Conservation (phyloP, 2,329 filamentous ascomycete genomes). For the Lojkania enalia region DNA sequence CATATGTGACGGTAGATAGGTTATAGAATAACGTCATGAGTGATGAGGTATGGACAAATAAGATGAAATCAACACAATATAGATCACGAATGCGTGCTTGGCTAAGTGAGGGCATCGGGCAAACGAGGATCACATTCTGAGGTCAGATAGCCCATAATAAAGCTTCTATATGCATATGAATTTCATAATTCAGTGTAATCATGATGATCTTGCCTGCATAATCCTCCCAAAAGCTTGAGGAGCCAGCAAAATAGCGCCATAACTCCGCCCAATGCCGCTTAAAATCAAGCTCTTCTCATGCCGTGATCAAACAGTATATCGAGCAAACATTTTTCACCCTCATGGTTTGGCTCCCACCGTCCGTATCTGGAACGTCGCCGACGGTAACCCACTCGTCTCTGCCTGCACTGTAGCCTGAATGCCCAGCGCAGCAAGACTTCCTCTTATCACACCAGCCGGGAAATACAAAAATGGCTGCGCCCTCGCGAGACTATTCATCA, state of each 20-base stretch:
- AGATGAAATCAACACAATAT: constrained; percentile 3
- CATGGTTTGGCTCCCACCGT: constrained; percentile 70
- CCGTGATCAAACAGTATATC: too few species aligned
- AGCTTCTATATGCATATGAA: neutral
- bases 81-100: constrained; percentile 4
- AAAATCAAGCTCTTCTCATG: neutral
- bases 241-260: too few species aligned
- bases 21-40: constrained; percentile 11
- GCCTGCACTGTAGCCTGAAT: constrained; percentile 90
- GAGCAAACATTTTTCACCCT: too few species aligned
- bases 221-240: too few species aligned
- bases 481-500: constrained; percentile 49
- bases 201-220: too few species aligned
- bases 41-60: neutral
- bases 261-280: constrained; percentile 41
- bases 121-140: neutral
- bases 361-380: constrained; percentile 95
- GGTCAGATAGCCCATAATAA: constrained; percentile 1
- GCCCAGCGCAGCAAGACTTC: constrained; percentile 88
- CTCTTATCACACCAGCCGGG: constrained; percentile 88
- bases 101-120: neutral
- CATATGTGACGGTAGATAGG: constrained; percentile 18
- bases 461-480: constrained; percentile 79
- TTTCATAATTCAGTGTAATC: too few species aligned
- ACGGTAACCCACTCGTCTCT: constrained; percentile 82